Percentiles rank a stretch among this genome's conserved stretches.
Evolutionary conservation across 208 protist species (phyloP).

Genomic region (Trypanosoma theileri): DNA sequence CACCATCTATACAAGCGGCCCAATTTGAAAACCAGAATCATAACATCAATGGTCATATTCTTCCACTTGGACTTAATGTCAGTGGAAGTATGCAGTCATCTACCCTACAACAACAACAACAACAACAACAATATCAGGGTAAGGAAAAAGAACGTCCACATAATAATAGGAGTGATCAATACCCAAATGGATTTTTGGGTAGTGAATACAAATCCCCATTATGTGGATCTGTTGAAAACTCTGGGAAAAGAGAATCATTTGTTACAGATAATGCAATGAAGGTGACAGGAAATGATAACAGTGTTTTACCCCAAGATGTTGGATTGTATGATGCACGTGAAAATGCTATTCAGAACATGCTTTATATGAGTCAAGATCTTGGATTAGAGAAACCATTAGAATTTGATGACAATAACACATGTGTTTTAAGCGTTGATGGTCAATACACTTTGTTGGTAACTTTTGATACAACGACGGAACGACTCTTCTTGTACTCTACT

Average conservation of each 20-base stretch:
- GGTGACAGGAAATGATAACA: background rate
- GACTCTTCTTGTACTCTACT: conserved; percentile 74
- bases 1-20: background rate
- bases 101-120: background rate
- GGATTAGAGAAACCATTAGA: conserved; percentile 34
- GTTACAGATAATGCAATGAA: conserved; percentile 1
- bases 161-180: background rate
- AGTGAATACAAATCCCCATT: conserved; percentile 2
- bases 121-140: too few relatives aligned
- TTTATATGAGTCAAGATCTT: conserved; percentile 64
- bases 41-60: background rate
- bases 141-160: background rate
- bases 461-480: conserved; percentile 65
- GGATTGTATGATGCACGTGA: conserved; percentile 48
- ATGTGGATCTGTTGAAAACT: background rate
- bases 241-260: background rate
- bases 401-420: conserved; percentile 72
- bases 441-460: conserved; percentile 68
- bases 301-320: conserved; percentile 16
- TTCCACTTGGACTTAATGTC: background rate
- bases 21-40: background rate
- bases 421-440: conserved; percentile 65
- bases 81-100: background rate
- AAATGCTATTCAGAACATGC: conserved; percentile 61
- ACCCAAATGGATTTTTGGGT: conserved; percentile 1